Evolutionary conservation across 2,329 filamentous ascomycete species (phyloP), one percentile per base, ranked within the genome.

Genomic region (Coniochaeta ligniaria): DNA sequence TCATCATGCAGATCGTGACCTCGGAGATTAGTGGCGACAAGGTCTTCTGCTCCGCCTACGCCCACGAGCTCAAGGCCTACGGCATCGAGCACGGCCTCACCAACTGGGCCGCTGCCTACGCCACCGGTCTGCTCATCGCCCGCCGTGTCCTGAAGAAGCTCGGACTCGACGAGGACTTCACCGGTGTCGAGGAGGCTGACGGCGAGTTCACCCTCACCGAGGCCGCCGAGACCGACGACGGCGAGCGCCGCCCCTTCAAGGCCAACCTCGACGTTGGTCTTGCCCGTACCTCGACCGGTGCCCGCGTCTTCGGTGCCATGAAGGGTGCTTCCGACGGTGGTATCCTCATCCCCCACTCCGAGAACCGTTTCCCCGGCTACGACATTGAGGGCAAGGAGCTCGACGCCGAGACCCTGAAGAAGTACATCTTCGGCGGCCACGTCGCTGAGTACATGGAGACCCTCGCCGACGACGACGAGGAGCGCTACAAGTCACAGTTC

Each of bases 401-500:
- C 73, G 95, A 99, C 73, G 86, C 92, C 73, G 95, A 99, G 80
- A 90, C 87, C 70, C 91, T 99, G 76, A 92, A 94, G 86, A 96
- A 93, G 85, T 99, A 99, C 90, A 99, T 99, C 86, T 94, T 91
- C 80, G 95, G 86, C 75, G 94, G 95, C 65, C 95, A 99, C 87
- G 91, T 99, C 68, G 93, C 94, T 71, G 95, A 99, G 88, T 99
- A 99, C 89, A 99, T 99, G 95, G 95, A 99, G 89, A 95, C 90
- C 63, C 91, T 99, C 68, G 95, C 95, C 81, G 95, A 99, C 74
- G 95, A 99, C 77, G 95, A 99, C 76, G 95, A 99, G 90, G 95
- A 99, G 88, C 93, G 95, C 77, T 99, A 92, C 91, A 94, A 94
- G 86, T 88, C 86, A 72, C 95, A 99, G 85, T 99, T 99, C 90